A percentile compares a stretch with the other conserved stretches of the same genome.
These are phyloP conservation scores for Sutorius eximius DNA, from an alignment of 1,284 basidiomycete species.

Conservation along the genomic window DNA sequence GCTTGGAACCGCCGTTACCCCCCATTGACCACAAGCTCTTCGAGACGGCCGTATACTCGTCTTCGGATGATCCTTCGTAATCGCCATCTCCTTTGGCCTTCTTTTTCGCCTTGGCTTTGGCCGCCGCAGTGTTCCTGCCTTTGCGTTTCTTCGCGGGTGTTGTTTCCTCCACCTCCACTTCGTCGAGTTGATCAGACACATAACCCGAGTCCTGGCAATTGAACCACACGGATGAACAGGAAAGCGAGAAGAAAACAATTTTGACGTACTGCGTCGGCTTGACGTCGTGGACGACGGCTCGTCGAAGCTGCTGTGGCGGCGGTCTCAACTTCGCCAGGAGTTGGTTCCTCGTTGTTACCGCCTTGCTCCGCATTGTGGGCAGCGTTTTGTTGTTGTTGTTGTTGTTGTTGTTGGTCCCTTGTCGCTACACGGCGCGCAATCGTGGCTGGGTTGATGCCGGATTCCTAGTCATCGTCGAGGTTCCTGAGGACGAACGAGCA, in stretches of 20 bases:
- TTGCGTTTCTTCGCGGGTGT: constrained; percentile 42
- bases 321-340: constrained; percentile 4
- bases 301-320: constrained; percentile 9
- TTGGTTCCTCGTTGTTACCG: constrained; percentile 25
- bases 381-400: constrained; percentile 29
- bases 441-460: constrained; percentile 74
- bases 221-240: background rate
- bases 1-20: constrained; percentile 50
- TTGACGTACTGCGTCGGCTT: constrained; percentile 5
- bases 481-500: background rate
- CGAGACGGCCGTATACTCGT: constrained; percentile 60
- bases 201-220: constrained; percentile 48
- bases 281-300: constrained; percentile 11
- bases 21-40: constrained; percentile 44
- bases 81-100: constrained; percentile 47
- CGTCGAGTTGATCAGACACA: constrained; percentile 74
- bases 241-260: background rate
- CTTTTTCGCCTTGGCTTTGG: constrained; percentile 51
- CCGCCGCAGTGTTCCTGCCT: constrained; percentile 39
- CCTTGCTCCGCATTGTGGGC: constrained; percentile 36
- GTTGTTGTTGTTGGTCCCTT: constrained; percentile 34
- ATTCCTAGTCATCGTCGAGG: constrained; percentile 49
- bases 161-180: constrained; percentile 47
- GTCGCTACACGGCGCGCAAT: constrained; percentile 60
- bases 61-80: constrained; percentile 47